Base-by-base conservation (phyloP, 768 basidiomycete species). In the Kwoniella sp. region DNA sequence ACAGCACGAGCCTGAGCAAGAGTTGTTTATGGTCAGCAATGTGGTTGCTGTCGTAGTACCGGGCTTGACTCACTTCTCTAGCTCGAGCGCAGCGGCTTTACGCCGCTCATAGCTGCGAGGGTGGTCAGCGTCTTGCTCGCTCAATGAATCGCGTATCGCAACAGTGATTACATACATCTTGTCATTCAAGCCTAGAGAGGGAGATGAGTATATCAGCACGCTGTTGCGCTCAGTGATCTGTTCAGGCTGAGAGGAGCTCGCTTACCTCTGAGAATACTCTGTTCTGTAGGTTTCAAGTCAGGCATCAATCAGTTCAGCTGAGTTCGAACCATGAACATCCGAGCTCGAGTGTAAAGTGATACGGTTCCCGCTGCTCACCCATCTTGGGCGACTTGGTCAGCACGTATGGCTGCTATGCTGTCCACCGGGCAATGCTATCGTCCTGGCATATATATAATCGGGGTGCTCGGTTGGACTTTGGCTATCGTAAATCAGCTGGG, bases 81-180 rank as follows among this genome's bases (percentile, higher is more conserved):
- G 86, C 58, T 97, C 94, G 57, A 94, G 87, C 8, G 95, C 95
- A 7, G 94, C 93, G 8, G 91, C 88, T 83, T 97, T 96, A 64
- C 94, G 87, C 83, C 93, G 93, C 85, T 97, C 94, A 79, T 97
- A 96, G 81, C 75, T 77, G 55, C n/a, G n/a, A 25, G 17, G 20
- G 23, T n/a, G 15, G 28, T n/a, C 2, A 30, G 26, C 8, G 8
- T 61, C 72, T 54, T 69, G 67, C 55, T 55, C 22, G 38, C 5
- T 0, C 52, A 38, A 4, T 51, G 34, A 59, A 11, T 38, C 12
- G 8, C 37, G 23, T 20, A 23, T n/a, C 11, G 23, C 37, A 52
- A 23, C 11, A 26, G 2, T 7, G 31, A 30, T 52, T 5, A 57
- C 63, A 4, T 41, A 80, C 68, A 80, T 69, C 72, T 80, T 80